Conservation (phyloP, 139 green algal species). For the Microglena sp. region DNA sequence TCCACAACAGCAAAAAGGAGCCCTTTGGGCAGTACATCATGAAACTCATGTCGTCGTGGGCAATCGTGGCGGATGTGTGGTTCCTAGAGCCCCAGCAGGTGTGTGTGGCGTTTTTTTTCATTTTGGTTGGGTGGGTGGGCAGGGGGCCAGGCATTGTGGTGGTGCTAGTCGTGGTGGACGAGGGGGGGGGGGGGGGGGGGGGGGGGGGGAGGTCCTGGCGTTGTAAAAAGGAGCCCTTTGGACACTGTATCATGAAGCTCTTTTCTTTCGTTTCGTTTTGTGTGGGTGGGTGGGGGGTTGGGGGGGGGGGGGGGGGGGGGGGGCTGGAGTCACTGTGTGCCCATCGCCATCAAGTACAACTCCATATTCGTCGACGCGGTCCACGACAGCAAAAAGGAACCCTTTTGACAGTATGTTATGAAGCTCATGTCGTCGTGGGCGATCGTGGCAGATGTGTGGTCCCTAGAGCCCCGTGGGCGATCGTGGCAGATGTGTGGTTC, state of each 20-base stretch:
- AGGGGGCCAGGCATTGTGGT: not conserved
- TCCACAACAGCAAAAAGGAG: slow-evolving; percentile 83
- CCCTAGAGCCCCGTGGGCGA: too few relatives aligned
- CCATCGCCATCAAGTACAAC: slow-evolving; percentile 98
- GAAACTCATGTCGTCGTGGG: slow-evolving; percentile 90
- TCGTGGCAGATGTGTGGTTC: slow-evolving; percentile 94
- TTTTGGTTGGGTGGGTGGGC: not conserved
- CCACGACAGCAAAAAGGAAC: slow-evolving; percentile 86
- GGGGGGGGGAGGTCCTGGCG: too few relatives aligned
- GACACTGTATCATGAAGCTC: not conserved
- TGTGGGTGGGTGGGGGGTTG: not conserved
- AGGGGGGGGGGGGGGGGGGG: not conserved
- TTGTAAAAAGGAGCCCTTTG: not conserved
- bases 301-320: too few relatives aligned
- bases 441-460: slow-evolving; percentile 91
- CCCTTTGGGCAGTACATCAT: slow-evolving; percentile 87
- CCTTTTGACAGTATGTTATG: slow-evolving; percentile 84
- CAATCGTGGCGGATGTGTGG: slow-evolving; percentile 90
- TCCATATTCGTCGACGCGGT: slow-evolving; percentile 99
- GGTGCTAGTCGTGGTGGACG: not conserved
- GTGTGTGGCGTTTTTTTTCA: not conserved
- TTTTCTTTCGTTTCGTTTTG: not conserved
- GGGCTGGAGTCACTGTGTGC: too few relatives aligned
- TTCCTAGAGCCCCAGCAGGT: slow-evolving; percentile 72
- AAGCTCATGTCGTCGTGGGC: slow-evolving; percentile 92